Evolutionary conservation across 2,329 filamentous ascomycete species (phyloP).

Genomic region (Alternaria angustiovoidea): DNA sequence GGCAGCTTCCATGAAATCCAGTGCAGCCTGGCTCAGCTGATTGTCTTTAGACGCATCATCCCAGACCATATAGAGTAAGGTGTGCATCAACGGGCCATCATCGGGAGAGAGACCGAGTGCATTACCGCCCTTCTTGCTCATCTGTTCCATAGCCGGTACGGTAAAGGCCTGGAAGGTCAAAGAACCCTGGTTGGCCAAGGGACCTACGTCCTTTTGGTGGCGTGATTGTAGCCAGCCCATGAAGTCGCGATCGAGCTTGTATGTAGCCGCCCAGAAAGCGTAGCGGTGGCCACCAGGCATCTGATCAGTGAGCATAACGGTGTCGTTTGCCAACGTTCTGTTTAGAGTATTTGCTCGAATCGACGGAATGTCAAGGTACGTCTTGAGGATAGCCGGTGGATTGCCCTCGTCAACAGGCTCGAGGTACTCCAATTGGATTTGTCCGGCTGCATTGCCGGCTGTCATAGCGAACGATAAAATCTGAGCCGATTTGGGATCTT

Average conservation of each 20-base stretch:
- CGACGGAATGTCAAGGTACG: constrained; percentile 19
- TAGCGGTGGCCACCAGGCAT: constrained; percentile 45
- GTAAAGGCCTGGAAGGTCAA: constrained; percentile 24
- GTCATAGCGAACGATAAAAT: constrained; percentile 34
- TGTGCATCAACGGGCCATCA: constrained; percentile 27
- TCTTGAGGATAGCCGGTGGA: constrained; percentile 20
- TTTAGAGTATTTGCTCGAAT: constrained; percentile 13
- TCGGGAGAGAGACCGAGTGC: constrained; percentile 26
- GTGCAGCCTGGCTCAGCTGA: constrained; percentile 16
- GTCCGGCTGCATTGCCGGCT: constrained; percentile 23
- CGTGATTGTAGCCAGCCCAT: constrained; percentile 26
- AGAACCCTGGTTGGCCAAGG: constrained; percentile 19
- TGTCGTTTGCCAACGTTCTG: constrained; percentile 32
- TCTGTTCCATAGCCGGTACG: constrained; percentile 18
- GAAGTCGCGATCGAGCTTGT: constrained; percentile 29
- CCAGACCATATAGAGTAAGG: constrained; percentile 31
- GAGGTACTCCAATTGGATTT: constrained; percentile 31
- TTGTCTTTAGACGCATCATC: constrained; percentile 25
- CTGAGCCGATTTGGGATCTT: constrained; percentile 34
- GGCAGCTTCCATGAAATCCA: constrained; percentile 19
- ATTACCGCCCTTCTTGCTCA: constrained; percentile 33
- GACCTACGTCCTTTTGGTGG: constrained; percentile 23
- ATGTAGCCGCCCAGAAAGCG: constrained; percentile 36
- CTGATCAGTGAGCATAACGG: constrained; percentile 44
- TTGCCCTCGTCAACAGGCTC: constrained; percentile 30